These are phyloP conservation scores for Pelagophyceae sp. DNA, from an alignment of 352 stramenopile genomes.

Conservation along the genomic window DNA sequence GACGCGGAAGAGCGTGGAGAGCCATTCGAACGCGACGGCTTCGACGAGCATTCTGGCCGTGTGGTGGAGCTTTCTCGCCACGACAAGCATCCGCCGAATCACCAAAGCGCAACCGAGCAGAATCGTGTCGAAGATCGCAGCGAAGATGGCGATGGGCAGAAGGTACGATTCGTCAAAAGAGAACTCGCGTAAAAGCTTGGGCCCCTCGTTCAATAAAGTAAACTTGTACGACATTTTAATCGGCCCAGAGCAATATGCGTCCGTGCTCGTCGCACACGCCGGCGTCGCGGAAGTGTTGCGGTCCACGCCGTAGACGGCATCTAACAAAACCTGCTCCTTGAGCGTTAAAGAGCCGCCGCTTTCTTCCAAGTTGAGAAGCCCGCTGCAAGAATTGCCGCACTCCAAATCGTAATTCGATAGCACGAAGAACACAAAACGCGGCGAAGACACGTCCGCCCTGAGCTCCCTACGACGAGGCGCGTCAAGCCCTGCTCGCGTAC, in stretches of 20 bases:
- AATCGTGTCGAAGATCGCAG: slow-evolving; percentile 6
- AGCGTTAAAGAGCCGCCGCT: too few relatives aligned
- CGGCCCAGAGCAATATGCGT: not conserved
- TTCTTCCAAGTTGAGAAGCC: too few relatives aligned
- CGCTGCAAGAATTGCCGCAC: too few relatives aligned
- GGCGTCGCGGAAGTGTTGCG: too few relatives aligned
- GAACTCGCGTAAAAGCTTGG: slow-evolving; percentile 3
- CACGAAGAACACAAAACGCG: not conserved
- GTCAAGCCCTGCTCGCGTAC: too few relatives aligned
- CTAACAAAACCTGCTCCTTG: too few relatives aligned
- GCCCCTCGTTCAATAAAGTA: slow-evolving; percentile 12
- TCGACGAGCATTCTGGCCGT: slow-evolving; percentile 19
- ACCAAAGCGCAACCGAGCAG: not conserved
- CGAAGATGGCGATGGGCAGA: not conserved
- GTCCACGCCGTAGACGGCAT: not conserved
- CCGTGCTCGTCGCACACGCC: not conserved
- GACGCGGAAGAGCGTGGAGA: slow-evolving; percentile 3
- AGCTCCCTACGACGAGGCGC: too few relatives aligned
- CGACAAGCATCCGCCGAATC: slow-evolving; percentile 5
- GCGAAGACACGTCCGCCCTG: not conserved
- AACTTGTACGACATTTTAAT: not conserved
- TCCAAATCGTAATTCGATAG: not conserved
- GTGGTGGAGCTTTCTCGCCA: slow-evolving; percentile 18
- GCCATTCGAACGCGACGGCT: slow-evolving; percentile 14
- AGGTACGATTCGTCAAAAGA: slow-evolving; percentile 12